Base-by-base conservation (phyloP, 2,329 filamentous ascomycete species). In the Ceratocystiopsis brevicomis region DNA sequence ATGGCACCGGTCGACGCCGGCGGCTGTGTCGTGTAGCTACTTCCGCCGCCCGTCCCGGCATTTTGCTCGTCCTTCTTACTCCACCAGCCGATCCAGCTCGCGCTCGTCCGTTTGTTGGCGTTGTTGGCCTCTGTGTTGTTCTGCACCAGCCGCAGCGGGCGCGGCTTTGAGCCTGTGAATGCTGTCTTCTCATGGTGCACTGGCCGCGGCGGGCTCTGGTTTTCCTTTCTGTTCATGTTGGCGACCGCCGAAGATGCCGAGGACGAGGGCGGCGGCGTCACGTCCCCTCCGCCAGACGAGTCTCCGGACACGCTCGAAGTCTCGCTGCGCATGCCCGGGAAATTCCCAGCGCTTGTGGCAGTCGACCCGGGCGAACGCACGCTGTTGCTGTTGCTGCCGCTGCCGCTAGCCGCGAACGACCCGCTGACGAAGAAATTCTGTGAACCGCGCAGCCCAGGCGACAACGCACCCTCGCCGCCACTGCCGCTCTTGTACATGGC, bases 81-180 rank as follows among this genome's bases (percentile, higher is more conserved):
- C 55, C 66, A 64, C 73, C 74, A 78, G 13, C 73, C 73, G 45
- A 78, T 69, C 76, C 76, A 80, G 57, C 73, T 79, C 17, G 66
- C 64, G 57, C 73, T 79, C 17, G 66, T 64, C 40, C 76, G 64
- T 63, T 78, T 79, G 53, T 69, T 70, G 16, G 61, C 58, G 42
- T 64, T 59, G 17, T 58, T 57, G 52, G 67, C 66, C 3, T 56
- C 56, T 41, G 73, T 71, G 18, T 61, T 58, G 50, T 79, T 79
- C 62, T 90, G 82, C 39, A 96, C 86, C 30, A 98, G 68, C 15
- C 88, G 72, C 50, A 98, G 65, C 8, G 88, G 88, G 34, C 87
- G 73, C 46, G 92, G 77, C 60, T 90, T 90, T 54, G 78, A 79
- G 38, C 75, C 75, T 4, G 71, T 72, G 44, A 73, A 62, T 35